Conservation (phyloP, 768 basidiomycete genomes). For the Boletellus ananiceps region DNA sequence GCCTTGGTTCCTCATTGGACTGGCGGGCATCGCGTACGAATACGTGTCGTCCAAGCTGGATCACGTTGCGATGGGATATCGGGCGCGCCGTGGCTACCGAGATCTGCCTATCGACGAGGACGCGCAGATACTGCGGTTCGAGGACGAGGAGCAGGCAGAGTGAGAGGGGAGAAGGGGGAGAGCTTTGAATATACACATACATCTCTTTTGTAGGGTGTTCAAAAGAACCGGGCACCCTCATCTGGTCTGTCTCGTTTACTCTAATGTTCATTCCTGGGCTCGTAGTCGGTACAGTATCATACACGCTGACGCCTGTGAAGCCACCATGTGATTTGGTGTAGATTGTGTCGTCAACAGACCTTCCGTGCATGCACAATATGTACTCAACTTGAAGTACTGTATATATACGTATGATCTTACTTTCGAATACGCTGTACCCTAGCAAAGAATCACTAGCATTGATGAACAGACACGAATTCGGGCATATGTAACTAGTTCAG, state of each 20-base stretch:
- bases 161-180: neutral
- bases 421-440: too few species aligned
- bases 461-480: too few species aligned
- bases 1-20: constrained; percentile 84
- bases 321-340: too few species aligned
- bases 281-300: too few species aligned
- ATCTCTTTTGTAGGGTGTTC: neutral
- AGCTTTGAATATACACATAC: neutral
- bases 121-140: constrained; percentile 79
- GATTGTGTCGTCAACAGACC: too few species aligned
- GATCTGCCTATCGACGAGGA: constrained; percentile 83
- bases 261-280: too few species aligned
- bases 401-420: too few species aligned
- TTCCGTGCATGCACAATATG: too few species aligned
- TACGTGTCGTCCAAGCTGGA: constrained; percentile 51
- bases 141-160: constrained; percentile 60
- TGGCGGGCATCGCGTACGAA: constrained; percentile 70
- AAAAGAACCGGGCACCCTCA: neutral
- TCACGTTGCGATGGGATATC: constrained; percentile 34
- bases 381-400: too few species aligned
- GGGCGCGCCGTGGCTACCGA: constrained; percentile 63
- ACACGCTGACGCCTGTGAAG: too few species aligned
- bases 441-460: too few species aligned
- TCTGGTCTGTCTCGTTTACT: too few species aligned
- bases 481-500: neutral